Evolutionary conservation across 2,329 filamentous ascomycete species (phyloP).

Genomic region (Penicillium sumatraense): DNA sequence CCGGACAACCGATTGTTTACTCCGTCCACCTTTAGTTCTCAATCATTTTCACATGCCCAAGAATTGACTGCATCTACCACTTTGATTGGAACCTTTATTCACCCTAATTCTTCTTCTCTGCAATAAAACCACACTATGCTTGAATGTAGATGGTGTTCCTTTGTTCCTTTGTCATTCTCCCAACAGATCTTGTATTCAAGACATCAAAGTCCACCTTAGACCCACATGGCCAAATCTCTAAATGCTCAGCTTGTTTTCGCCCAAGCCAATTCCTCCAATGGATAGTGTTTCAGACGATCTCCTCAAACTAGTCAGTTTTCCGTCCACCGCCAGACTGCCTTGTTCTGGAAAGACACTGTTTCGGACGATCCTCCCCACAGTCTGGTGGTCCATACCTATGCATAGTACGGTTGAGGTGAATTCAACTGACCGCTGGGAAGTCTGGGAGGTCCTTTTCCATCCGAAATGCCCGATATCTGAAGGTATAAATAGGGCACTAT

Average conservation of each 20-base stretch:
- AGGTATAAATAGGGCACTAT: background rate
- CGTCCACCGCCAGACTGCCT: background rate
- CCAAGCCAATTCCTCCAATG: background rate
- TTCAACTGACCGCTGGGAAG: constrained; percentile 4
- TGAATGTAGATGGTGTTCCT: too few species aligned
- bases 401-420: background rate
- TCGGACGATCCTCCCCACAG: constrained; percentile 12
- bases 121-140: too few species aligned
- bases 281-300: constrained; percentile 1
- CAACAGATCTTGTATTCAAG: background rate
- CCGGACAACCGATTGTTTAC: background rate
- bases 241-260: background rate
- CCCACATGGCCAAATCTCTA: constrained; percentile 2
- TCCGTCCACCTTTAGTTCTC: background rate
- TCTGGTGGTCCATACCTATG: background rate
- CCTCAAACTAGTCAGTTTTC: background rate
- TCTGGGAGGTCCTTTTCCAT: too few species aligned
- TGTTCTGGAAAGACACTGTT: constrained; percentile 10
- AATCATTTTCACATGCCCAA: too few species aligned
- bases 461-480: too few species aligned
- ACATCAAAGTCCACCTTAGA: background rate
- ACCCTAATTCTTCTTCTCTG: too few species aligned
- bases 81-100: too few species aligned
- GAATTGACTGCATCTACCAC: too few species aligned
- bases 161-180: too few species aligned